These are phyloP conservation scores for Psilocybe mexicana DNA, from an alignment of 1,284 basidiomycete species.

Conservation along the genomic window DNA sequence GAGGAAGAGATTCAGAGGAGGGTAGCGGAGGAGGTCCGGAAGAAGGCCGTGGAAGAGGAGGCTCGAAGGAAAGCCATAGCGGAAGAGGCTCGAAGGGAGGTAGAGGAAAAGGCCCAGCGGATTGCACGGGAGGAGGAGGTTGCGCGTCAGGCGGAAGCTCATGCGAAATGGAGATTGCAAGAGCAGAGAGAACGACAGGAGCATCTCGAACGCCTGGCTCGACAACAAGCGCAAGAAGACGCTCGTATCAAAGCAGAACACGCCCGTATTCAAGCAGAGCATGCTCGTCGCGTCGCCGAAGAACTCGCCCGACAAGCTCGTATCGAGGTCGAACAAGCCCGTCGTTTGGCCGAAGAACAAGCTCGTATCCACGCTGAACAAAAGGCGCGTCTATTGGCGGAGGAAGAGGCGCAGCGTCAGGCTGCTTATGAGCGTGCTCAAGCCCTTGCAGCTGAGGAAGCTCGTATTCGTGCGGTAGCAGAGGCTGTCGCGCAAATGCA, in stretches of 20 bases:
- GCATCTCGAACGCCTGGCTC: background rate
- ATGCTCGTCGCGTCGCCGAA: background rate
- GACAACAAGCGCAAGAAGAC: background rate
- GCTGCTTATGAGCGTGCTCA: background rate
- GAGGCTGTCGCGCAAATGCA: background rate
- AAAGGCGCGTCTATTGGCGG: background rate
- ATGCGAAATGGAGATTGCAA: background rate
- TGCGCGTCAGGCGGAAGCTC: background rate
- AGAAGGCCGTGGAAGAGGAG: background rate
- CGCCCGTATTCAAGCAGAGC: background rate
- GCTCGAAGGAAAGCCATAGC: background rate
- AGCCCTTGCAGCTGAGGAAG: background rate
- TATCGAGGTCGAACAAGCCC: background rate
- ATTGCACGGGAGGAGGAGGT: background rate
- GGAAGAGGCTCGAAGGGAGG: background rate
- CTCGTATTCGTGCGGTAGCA: background rate
- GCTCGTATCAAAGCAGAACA: background rate
- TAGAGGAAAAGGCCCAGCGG: background rate
- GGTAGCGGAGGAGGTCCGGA: background rate
- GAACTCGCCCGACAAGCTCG: background rate
- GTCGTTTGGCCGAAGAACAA: background rate
- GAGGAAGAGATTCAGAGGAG: background rate
- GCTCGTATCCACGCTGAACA: background rate
- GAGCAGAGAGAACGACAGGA: background rate
- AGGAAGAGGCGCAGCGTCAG: background rate